Conservation (phyloP, 352 stramenopile genomes). For the Phytophthora sp. region DNA sequence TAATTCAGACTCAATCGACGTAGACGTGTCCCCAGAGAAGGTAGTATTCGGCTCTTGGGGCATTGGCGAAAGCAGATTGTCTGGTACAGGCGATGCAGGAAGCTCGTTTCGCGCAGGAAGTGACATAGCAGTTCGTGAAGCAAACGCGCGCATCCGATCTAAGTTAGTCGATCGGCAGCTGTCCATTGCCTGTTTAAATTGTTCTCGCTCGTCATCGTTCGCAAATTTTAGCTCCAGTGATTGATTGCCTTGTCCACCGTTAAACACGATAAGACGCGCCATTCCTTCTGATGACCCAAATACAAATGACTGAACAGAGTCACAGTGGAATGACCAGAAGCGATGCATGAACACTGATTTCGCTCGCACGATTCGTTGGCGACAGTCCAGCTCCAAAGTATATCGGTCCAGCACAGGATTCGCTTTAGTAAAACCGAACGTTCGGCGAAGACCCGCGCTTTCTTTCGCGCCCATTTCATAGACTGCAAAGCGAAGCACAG, state of each 20-base stretch:
- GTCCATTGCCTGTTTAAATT: slow-evolving; percentile 72
- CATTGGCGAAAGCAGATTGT: slow-evolving; percentile 23
- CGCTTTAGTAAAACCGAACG: slow-evolving; percentile 69
- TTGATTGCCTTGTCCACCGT: slow-evolving; percentile 59
- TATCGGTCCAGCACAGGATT: slow-evolving; percentile 81
- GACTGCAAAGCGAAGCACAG: slow-evolving; percentile 75
- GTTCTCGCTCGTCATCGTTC: slow-evolving; percentile 65
- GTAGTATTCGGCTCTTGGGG: slow-evolving; percentile 27
- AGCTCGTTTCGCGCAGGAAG: slow-evolving; percentile 27
- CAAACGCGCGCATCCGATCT: slow-evolving; percentile 43
- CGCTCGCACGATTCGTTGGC: slow-evolving; percentile 69
- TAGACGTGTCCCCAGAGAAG: slow-evolving; percentile 21
- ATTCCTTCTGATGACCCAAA: slow-evolving; percentile 45
- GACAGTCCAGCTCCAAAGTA: slow-evolving; percentile 78
- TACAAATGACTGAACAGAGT: slow-evolving; percentile 59
- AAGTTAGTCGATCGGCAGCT: slow-evolving; percentile 53
- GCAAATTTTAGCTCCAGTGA: slow-evolving; percentile 77
- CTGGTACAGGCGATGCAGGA: slow-evolving; percentile 27
- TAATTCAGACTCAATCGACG: slow-evolving; percentile 32
- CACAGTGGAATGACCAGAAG: slow-evolving; percentile 81
- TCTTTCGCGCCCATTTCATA: slow-evolving; percentile 77
- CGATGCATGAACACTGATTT: slow-evolving; percentile 88
- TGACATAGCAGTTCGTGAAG: slow-evolving; percentile 20
- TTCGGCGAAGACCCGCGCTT: slow-evolving; percentile 55
- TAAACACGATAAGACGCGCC: slow-evolving; percentile 59